phyloP scores from a whole-genome alignment of 345 rosid species.

The Eucalyptus melliodora region DNA sequence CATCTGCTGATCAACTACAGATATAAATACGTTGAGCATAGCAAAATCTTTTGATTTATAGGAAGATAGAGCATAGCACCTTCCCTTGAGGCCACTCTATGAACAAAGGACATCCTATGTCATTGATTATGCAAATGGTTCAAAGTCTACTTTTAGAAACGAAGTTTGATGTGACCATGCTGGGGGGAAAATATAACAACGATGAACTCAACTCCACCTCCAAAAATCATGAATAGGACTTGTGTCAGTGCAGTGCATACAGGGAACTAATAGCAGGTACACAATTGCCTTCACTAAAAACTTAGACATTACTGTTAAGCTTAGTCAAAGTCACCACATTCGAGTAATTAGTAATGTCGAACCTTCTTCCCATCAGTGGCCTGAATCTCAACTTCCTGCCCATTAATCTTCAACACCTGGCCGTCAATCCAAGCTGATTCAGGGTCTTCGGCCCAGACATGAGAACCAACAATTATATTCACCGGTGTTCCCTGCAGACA shows the following conservation, averaged over 20 bases:
- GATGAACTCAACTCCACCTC: not conserved
- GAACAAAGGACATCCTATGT: not conserved
- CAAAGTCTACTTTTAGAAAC: not conserved
- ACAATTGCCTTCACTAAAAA: not conserved
- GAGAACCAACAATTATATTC: slow-evolving; percentile 84
- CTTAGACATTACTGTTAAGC: not conserved
- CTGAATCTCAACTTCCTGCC: slow-evolving; percentile 37
- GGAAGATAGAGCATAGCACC: not conserved
- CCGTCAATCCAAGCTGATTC: slow-evolving; percentile 79
- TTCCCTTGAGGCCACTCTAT: not conserved
- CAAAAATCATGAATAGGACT: not conserved
- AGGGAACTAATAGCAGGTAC: not conserved
- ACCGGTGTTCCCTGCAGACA: slow-evolving; percentile 62
- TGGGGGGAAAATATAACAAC: not conserved
- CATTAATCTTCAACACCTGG: slow-evolving; percentile 53
- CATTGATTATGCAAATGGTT: not conserved
- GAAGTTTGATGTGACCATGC: not conserved
- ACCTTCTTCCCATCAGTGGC: slow-evolving; percentile 58
- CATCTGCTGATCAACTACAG: not conserved
- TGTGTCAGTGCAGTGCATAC: not conserved
- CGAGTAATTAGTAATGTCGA: not conserved
- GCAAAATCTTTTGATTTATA: not conserved
- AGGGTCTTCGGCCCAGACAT: slow-evolving; percentile 82
- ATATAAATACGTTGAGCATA: not conserved
- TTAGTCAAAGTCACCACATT: not conserved